Evolutionary conservation across 2,329 filamentous ascomycete genomes (phyloP).

Genomic region (Phaeophleospora eucalypticola): DNA sequence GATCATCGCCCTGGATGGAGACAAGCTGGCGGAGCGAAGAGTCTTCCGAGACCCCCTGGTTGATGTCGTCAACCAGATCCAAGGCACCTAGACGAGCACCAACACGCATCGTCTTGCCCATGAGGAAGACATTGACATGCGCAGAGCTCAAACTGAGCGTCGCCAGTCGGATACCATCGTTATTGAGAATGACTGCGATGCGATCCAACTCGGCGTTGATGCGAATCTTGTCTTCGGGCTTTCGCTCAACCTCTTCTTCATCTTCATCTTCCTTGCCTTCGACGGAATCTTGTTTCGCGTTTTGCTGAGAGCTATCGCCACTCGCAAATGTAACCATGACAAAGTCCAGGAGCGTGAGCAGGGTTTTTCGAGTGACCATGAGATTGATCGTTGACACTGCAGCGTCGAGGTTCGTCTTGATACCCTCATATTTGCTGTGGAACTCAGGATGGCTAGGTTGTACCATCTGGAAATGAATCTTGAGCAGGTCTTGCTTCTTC

Average conservation of each 20-base stretch:
- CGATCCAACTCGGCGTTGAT: constrained; percentile 92
- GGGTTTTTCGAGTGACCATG: constrained; percentile 85
- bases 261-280: constrained; percentile 26
- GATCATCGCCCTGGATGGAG: constrained; percentile 89
- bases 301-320: constrained; percentile 16
- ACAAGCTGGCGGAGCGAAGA: constrained; percentile 82
- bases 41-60: constrained; percentile 76
- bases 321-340: constrained; percentile 82
- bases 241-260: constrained; percentile 33
- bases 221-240: constrained; percentile 69
- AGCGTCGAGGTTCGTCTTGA: constrained; percentile 88
- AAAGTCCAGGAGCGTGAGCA: constrained; percentile 90
- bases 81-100: constrained; percentile 83
- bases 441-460: constrained; percentile 90
- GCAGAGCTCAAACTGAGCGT: constrained; percentile 90
- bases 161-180: constrained; percentile 90
- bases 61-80: constrained; percentile 87
- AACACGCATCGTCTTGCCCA: constrained; percentile 80
- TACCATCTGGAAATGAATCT: constrained; percentile 78
- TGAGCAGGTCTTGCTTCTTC: constrained; percentile 75
- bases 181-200: constrained; percentile 92
- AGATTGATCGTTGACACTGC: constrained; percentile 93
- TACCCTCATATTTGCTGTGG: constrained; percentile 82
- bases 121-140: constrained; percentile 83
- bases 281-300: constrained; percentile 15